These are phyloP conservation scores for Closterium sp. DNA, from an alignment of 139 green algal genomes.

Conservation along the genomic window DNA sequence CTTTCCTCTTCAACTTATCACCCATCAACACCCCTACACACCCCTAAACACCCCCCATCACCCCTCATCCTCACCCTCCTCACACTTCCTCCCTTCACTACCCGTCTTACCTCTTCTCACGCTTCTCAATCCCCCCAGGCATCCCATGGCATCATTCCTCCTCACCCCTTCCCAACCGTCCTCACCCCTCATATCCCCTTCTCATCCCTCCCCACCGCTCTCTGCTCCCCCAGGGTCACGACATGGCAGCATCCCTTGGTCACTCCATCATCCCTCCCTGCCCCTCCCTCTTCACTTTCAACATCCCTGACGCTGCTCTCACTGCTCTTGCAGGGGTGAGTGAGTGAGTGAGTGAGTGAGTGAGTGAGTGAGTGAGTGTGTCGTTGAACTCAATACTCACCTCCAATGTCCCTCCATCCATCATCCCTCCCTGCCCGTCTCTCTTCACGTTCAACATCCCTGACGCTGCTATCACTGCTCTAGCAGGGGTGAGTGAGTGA, in stretches of 20 bases:
- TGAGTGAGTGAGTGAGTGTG: neutral
- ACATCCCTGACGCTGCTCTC: too few species aligned
- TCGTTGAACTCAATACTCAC: neutral
- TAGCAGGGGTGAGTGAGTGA: too few species aligned
- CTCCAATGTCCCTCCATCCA: neutral
- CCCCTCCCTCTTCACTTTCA: constrained; percentile 48
- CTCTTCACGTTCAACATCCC: too few species aligned
- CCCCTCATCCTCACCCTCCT: neutral
- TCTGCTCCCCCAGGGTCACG: neutral
- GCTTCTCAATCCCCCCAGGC: neutral
- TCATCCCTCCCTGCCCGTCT: too few species aligned
- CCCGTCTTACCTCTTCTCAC: neutral
- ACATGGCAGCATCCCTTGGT: neutral
- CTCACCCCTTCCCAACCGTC: neutral
- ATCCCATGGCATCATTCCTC: neutral
- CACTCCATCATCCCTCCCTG: constrained; percentile 24
- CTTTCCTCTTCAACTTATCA: too few species aligned
- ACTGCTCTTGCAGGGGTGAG: too few species aligned
- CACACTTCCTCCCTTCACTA: neutral
- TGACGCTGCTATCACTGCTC: too few species aligned
- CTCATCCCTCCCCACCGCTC: neutral
- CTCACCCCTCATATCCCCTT: neutral
- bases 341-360: constrained; percentile 15
- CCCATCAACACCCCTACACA: too few species aligned
- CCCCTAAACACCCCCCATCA: neutral